Conservation (phyloP, 805 yeast genomes). For the Komagataella kurtzmanii region DNA sequence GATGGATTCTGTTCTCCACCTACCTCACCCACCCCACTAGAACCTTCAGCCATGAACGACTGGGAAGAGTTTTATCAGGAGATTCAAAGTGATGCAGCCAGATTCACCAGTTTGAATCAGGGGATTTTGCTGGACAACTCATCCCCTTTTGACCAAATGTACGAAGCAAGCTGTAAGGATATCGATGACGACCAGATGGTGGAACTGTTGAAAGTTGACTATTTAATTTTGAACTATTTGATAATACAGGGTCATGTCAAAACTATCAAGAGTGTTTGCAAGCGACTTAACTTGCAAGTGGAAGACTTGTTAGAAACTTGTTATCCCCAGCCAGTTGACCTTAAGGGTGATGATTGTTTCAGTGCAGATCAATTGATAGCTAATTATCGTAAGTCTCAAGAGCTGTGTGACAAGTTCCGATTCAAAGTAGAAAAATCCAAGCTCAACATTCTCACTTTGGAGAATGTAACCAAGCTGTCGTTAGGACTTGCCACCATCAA, state of each 20-base stretch:
- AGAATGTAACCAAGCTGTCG: slow-evolving; percentile 8
- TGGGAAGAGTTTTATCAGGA: not conserved
- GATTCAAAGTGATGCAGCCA: not conserved
- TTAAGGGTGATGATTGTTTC: not conserved
- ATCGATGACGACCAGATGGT: not conserved
- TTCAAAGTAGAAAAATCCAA: not conserved
- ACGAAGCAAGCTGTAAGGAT: not conserved
- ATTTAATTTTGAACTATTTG: slow-evolving; percentile 56
- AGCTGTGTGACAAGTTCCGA: not conserved
- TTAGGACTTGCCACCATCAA: slow-evolving; percentile 36
- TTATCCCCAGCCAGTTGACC: not conserved
- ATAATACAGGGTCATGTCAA: slow-evolving; percentile 67
- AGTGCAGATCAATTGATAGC: not conserved
- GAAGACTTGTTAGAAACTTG: not conserved
- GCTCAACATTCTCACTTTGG: slow-evolving; percentile 3
- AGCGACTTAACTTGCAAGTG: slow-evolving; percentile 31
- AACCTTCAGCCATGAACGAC: not conserved
- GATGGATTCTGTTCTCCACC: not conserved
- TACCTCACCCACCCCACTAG: not conserved
- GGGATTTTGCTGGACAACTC: not conserved
- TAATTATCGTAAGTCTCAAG: not conserved
- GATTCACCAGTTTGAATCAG: not conserved
- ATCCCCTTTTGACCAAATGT: not conserved
- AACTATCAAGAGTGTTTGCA: slow-evolving; percentile 49
- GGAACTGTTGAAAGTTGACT: slow-evolving; percentile 21